Evolutionary conservation across 1,139 yeast genomes (phyloP), one percentile per base, ranked within the genome.

Genomic region (Yamadazyma jaroonii): DNA sequence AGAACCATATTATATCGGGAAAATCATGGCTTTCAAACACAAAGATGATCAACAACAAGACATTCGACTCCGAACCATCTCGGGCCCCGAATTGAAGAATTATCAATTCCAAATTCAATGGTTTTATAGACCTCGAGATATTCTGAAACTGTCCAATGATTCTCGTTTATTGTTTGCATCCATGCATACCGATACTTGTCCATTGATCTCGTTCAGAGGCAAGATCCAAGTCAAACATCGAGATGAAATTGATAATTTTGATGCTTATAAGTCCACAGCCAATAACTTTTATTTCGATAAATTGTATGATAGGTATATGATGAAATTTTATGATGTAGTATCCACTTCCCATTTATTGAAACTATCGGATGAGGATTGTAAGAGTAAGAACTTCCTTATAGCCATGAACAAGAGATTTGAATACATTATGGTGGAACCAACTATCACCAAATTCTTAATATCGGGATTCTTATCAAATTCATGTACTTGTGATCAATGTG

Each of bases 51-150:
- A 30, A 3, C 32, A 15, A 6, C 21, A 30, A 23, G 12, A 21
- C 5, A 4, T 15, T n/a, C 12, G 13, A 17, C 9, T 26, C 21
- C 6, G 35, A 36, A 2, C 41, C 43, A 46, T 56, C 4, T 64
- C 55, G 21, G 35, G 35, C 10, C 17, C 20, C 8, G 59, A 42
- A 20, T 80, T 84, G 2, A 69, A 66, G 26, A 70, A 74, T 37
- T 83, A 68, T 53, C 59, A 64, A 44, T 79, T 88, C 47, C 81
- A 80, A 42, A 81, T 92, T 47, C 94, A 90, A 62, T 90, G 97
- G 97, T 84, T 84, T 56, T 88, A 89, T 55, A 70, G 98, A 35
- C 95, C 96, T 0, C 66, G 94, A 44, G 97, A 89, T 56, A 83
- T 90, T 32, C 80, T 84, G 38, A 76, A 81, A 44, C 72, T 76